These are phyloP conservation scores for Ceratobasidium papillatum DNA, from an alignment of 1,284 basidiomycete genomes.

Conservation along the genomic window DNA sequence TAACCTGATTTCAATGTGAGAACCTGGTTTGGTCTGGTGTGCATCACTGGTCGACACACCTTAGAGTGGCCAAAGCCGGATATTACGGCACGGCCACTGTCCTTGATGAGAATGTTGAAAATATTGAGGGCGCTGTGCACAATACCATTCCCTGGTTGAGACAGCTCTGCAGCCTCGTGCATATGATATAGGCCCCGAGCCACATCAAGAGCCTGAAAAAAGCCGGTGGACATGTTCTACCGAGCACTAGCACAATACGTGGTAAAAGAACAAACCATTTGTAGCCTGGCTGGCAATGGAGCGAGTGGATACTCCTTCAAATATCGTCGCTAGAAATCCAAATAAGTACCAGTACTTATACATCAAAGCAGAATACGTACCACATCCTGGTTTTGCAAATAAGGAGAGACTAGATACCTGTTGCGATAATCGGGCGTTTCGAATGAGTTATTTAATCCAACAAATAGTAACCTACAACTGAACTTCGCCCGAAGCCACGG, in stretches of 20 bases:
- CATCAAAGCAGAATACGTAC: neutral
- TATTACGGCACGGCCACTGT: slow-evolving; percentile 21
- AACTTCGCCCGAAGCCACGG: neutral
- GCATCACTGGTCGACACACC: neutral
- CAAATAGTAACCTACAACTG: slow-evolving; percentile 16
- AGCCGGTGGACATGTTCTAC: neutral
- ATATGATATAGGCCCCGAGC: slow-evolving; percentile 21
- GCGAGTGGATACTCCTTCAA: neutral
- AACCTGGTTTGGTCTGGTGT: neutral
- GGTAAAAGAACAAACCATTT: neutral
- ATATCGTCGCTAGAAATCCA: slow-evolving; percentile 1
- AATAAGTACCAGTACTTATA: neutral
- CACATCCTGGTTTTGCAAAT: slow-evolving; percentile 26
- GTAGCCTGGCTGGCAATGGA: neutral
- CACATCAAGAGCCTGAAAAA: neutral
- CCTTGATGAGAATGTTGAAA: slow-evolving; percentile 27
- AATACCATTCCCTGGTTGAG: neutral
- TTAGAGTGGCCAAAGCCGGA: slow-evolving; percentile 32
- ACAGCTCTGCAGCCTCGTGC: neutral
- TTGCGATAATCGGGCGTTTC: no score
- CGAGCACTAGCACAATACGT: neutral
- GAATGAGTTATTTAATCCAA: no score
- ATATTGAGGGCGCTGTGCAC: slow-evolving; percentile 25
- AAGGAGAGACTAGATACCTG: slow-evolving; percentile 29
- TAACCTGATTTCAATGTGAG: neutral